Base-by-base conservation (phyloP, 2,329 filamentous ascomycete genomes). In the Ilyonectria destructans region DNA sequence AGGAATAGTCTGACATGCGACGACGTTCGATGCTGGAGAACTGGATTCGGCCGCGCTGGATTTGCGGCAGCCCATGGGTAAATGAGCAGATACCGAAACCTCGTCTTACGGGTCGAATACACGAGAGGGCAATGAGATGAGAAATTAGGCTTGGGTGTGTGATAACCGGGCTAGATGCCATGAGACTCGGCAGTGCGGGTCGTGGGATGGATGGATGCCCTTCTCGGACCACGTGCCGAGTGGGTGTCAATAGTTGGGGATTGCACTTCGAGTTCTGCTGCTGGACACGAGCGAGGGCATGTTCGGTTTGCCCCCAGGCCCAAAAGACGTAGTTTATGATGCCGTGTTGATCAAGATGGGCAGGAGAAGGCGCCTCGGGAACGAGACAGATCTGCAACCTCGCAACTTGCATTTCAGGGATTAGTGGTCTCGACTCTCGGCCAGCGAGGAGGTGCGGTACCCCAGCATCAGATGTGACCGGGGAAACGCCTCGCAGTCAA, bases 361-460 rank as follows among this genome's bases (percentile, higher is more conserved):
- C 37, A 67, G 52, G 55, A 68, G 58, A 65, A 45, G 46, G 57
- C 43, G 49, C 57, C 66, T 69, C 49, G 51, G 35, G 63, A n/a
- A 61, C 61, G 65, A 71, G 67, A 74, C 54, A 69, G 69, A 73
- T 75, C 69, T 71, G 71, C 71, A 74, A 59, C 65, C 71, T 48
- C 71, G 57, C 45, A 21, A 23, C 45, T 40, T 60, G 12, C 12
- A 17, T 62, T 69, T 62, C 62, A 68, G 71, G 65, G 68, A 73
- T 58, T 55, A 51, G 23, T 55, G 35, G 8, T 54, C 29, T 21
- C 15, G n/a, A 46, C 21, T 52, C 33, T 31, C 29, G 23, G 15
- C 15, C 40, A 51, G 54, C 48, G 33, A 29, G 55, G 37, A 46
- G 48, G 23, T 58, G 57, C 57, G 49, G 56, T 49, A 66, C 51